A percentile compares a stretch with the other conserved stretches of the same genome.
Conservation (phyloP, 306 rosid species). For the Trifolium subterraneum region DNA sequence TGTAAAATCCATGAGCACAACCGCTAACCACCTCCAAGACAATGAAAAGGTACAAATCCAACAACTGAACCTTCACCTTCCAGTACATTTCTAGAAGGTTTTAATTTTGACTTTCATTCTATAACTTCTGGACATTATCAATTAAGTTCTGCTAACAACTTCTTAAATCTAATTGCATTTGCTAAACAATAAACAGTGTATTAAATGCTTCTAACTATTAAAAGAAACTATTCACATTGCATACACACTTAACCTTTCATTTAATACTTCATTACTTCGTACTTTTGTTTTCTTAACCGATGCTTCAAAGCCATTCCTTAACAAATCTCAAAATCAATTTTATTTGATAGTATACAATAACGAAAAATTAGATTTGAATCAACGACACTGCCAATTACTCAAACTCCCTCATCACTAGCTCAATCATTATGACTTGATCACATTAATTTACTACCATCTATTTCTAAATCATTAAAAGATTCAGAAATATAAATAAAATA, state of each 20-base stretch:
- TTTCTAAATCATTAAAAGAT: neutral
- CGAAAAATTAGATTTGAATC: neutral
- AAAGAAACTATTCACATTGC: neutral
- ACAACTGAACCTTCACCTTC: conserved; percentile 28
- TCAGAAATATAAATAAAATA: too few species aligned
- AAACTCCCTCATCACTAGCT: neutral
- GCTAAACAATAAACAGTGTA: neutral
- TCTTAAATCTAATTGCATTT: neutral
- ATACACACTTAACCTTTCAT: neutral
- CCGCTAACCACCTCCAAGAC: neutral
- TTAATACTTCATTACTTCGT: neutral
- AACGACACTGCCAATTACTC: neutral
- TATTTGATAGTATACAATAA: neutral
- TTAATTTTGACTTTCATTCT: conserved; percentile 11
- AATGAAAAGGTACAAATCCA: neutral
- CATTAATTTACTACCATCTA: neutral
- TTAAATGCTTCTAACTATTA: neutral
- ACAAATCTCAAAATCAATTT: neutral
- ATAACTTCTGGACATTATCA: conserved; percentile 4
- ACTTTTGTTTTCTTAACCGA: neutral
- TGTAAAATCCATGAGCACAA: neutral
- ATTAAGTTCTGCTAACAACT: neutral
- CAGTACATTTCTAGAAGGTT: conserved; percentile 11
- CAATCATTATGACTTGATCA: neutral
- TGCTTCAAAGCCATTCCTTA: neutral